phyloP scores from a whole-genome alignment of 73 alveolate genomes.

The Durusdinium trenchii region DNA sequence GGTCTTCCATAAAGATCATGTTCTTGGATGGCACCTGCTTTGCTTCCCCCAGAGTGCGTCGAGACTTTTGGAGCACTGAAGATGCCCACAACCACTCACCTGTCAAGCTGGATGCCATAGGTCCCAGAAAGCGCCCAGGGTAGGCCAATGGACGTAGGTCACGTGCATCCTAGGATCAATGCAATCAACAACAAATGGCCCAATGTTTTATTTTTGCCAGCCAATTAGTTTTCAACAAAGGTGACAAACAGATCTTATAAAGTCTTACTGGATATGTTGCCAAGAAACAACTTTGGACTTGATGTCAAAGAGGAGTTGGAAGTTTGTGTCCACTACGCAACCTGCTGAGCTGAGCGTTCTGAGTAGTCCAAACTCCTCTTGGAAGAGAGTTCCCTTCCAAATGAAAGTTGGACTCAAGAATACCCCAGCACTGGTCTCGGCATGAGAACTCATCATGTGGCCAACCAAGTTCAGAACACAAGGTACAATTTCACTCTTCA shows the following conservation, averaged over 20 bases:
- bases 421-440: background rate
- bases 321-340: background rate
- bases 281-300: background rate
- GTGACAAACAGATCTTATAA: too few relatives aligned
- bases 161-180: background rate
- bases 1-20: background rate
- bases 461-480: constrained; percentile 31
- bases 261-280: too few relatives aligned
- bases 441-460: background rate
- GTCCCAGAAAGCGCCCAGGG: background rate
- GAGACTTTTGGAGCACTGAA: background rate
- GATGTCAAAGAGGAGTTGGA: background rate
- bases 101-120: background rate
- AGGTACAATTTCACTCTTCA: background rate
- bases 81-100: background rate
- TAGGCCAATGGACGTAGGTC: background rate
- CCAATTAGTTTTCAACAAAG: too few relatives aligned
- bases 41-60: background rate
- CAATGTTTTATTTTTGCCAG: too few relatives aligned
- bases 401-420: background rate
- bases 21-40: background rate
- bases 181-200: too few relatives aligned
- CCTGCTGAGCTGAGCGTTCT: background rate
- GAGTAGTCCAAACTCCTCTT: background rate
- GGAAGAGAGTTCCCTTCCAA: background rate